Base-by-base conservation (phyloP, 495 filamentous ascomycete genomes). In the Daldinia decipiens region DNA sequence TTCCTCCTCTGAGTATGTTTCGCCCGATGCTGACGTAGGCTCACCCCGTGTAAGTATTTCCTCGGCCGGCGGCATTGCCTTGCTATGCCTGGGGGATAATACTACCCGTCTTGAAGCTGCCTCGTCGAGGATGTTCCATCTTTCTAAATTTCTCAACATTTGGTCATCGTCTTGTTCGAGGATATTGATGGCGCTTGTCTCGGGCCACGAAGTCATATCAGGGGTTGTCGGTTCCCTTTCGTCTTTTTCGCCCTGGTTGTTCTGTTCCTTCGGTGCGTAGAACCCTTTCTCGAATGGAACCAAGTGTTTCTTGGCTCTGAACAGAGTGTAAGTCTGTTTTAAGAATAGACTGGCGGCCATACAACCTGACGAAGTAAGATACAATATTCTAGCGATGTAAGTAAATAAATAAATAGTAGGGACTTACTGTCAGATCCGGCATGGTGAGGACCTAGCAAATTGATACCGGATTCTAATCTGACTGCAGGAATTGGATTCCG, bases 351-450 rank as follows among this genome's bases (percentile, higher is more conserved):
- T 82, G 0, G 91, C 90, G 0, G 91, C 90, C 70, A 92, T 83
- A 67, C 85, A 86, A 76, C 77, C 78, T 80, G 19, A n/a, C 1
- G 0, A 39, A 17, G 13, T 60, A 50, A 55, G 24, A 5, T 34
- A 39, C 31, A 17, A 32, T 8, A 58, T 39, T 59, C 15, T 1
- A 17, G 32, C 7, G 19, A n/a, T 19, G 6, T 6, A n/a, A 15
- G 6, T 24, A 24, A 24, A 24, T 27, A 2, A n/a, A 32, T 32
- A 4, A 21, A 1, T 19, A 15, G 31, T 31, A 5, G 24, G 13
- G 29, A 75, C 77, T 58, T 65, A 79, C 91, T 93, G 73, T 93
- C 91, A 67, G 84, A 93, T 13, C 91, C 92, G 17, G 91, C 92
- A 75, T 93, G 87, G 57, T 93, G 92, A 34, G 80, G 79, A 31